Evolutionary conservation across 2,329 filamentous ascomycete genomes (phyloP).

Genomic region (Talaromyces sp.): DNA sequence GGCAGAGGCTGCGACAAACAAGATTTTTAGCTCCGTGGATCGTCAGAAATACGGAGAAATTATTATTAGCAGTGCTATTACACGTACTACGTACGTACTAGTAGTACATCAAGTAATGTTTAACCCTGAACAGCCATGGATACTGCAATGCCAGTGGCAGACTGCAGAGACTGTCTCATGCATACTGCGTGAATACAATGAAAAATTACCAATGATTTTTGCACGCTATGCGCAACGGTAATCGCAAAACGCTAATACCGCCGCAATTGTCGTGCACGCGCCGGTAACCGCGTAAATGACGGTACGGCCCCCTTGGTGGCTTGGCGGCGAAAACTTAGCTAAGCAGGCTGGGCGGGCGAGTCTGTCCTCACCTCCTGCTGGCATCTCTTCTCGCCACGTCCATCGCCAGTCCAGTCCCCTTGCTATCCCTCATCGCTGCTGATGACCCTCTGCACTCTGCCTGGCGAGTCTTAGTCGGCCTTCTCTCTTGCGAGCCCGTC

Average conservation of each 20-base stretch:
- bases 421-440: slow-evolving; percentile 8
- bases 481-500: slow-evolving; percentile 18
- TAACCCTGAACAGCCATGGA: no score
- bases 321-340: not conserved
- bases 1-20: not conserved
- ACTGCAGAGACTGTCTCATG: no score
- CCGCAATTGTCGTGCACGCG: not conserved
- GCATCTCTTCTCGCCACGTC: slow-evolving; percentile 15
- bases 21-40: not conserved
- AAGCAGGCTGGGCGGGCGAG: not conserved
- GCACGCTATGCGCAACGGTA: not conserved
- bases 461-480: slow-evolving; percentile 18
- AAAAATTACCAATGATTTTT: no score
- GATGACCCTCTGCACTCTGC: slow-evolving; percentile 25
- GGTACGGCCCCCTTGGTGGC: not conserved
- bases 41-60: not conserved
- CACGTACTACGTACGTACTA: no score
- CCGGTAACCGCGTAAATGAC: not conserved
- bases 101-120: no score
- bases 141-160: no score
- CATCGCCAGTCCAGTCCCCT: not conserved
- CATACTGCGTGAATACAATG: no score
- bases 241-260: not conserved
- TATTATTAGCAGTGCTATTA: no score
- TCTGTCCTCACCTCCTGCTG: slow-evolving; percentile 1